Evolutionary conservation across 2,329 filamentous ascomycete species (phyloP).

Genomic region (Tetracladium maxilliforme): DNA sequence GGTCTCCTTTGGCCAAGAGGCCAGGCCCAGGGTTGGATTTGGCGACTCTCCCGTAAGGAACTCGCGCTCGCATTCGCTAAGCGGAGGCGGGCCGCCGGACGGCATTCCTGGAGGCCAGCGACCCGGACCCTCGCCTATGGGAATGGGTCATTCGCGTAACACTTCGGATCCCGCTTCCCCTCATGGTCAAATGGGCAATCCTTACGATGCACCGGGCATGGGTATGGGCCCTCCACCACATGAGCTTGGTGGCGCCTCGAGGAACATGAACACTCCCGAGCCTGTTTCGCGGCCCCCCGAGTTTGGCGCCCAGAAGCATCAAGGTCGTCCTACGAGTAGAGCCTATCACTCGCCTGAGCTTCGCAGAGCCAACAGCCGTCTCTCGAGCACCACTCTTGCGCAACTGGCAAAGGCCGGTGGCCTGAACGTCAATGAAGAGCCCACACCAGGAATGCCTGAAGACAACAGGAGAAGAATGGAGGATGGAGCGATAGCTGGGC

Average conservation of each 20-base stretch:
- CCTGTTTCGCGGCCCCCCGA: conserved; percentile 67
- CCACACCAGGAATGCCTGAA: conserved; percentile 4
- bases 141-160: conserved; percentile 27
- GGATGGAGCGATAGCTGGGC: conserved; percentile 1
- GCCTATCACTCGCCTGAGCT: conserved; percentile 66
- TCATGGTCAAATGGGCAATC: conserved; percentile 39
- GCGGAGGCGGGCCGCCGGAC: conserved; percentile 2
- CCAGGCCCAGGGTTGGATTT: conserved; percentile 38
- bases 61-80: conserved; percentile 17
- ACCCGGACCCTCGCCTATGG: no score
- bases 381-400: conserved; percentile 68
- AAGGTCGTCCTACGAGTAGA: conserved; percentile 51
- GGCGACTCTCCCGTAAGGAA: conserved; percentile 36
- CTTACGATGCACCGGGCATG: conserved; percentile 29
- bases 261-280: conserved; percentile 39
- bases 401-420: conserved; percentile 63
- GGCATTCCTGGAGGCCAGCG: conserved; percentile 20
- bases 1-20: conserved; percentile 32
- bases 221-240: conserved; percentile 24
- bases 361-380: conserved; percentile 66
- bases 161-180: conserved; percentile 28
- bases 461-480: not conserved
- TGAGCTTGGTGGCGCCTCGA: conserved; percentile 36
- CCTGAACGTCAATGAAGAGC: conserved; percentile 19
- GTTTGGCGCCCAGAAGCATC: conserved; percentile 56